Percentiles rank a stretch among this genome's conserved stretches.
These are phyloP conservation scores for Fusarium zealandicum DNA, from an alignment of 2,329 filamentous ascomycete genomes.

Conservation along the genomic window DNA sequence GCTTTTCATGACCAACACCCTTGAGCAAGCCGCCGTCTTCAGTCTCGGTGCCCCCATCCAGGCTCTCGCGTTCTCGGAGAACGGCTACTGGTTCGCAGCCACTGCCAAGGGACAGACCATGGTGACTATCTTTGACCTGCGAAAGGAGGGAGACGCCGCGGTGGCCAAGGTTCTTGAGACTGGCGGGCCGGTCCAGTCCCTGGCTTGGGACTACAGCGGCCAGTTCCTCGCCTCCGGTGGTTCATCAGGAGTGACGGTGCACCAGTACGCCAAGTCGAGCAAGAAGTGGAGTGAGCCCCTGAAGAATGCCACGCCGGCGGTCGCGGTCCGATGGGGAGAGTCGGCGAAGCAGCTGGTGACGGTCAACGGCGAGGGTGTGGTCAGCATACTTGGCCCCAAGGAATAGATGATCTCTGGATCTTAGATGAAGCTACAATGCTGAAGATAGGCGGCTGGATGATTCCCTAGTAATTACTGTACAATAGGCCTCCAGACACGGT, in stretches of 20 bases:
- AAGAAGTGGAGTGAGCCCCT: constrained; percentile 92
- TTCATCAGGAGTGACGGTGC: constrained; percentile 80
- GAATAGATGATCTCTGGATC: constrained; percentile 45
- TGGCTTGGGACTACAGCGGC: constrained; percentile 93
- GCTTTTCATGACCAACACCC: constrained; percentile 85
- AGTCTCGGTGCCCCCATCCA: constrained; percentile 72
- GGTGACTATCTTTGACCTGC: constrained; percentile 89
- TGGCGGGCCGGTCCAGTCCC: constrained; percentile 76
- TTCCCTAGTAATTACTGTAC: constrained; percentile 33
- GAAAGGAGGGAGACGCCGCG: constrained; percentile 85
- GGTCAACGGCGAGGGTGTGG: constrained; percentile 75
- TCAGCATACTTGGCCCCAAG: constrained; percentile 72
- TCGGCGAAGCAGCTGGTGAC: constrained; percentile 77
- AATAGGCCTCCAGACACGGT: constrained; percentile 24
- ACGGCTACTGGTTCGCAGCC: constrained; percentile 93
- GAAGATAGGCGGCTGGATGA: constrained; percentile 11
- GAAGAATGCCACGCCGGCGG: constrained; percentile 75
- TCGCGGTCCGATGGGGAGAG: constrained; percentile 79
- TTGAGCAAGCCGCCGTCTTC: constrained; percentile 79
- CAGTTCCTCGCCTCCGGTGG: constrained; percentile 89
- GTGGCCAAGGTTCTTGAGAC: constrained; percentile 86
- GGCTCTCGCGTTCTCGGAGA: constrained; percentile 88
- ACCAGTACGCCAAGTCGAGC: constrained; percentile 84
- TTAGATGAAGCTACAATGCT: constrained; percentile 14
- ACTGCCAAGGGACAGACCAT: constrained; percentile 78